Conservation (phyloP, 2,329 filamentous ascomycete species). For the Aspergillus sp. region DNA sequence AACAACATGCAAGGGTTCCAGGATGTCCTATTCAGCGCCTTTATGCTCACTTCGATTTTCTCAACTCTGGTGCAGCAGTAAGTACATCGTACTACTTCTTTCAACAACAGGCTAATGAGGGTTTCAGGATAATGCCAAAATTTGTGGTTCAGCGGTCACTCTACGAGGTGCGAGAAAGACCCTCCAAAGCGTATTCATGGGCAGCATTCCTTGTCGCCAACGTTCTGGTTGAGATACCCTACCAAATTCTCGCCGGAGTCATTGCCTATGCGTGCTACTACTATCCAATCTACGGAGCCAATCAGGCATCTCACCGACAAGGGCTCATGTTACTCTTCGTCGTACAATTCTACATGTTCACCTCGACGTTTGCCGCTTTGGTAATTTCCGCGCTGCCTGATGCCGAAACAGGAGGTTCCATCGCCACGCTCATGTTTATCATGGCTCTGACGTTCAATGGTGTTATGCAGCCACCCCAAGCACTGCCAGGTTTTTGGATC, state of each 20-base stretch:
- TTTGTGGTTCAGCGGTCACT: conserved; percentile 80
- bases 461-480: conserved; percentile 66
- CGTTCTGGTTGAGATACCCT: conserved; percentile 82
- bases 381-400: conserved; percentile 74
- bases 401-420: conserved; percentile 73
- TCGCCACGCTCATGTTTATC: conserved; percentile 74
- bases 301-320: conserved; percentile 67
- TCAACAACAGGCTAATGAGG: neutral
- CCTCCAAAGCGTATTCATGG: conserved; percentile 83
- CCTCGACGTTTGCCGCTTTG: conserved; percentile 77
- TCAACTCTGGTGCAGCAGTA: conserved; percentile 57
- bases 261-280: conserved; percentile 82
- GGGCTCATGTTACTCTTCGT: conserved; percentile 78
- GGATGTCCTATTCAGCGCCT: conserved; percentile 84
- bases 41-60: conserved; percentile 67
- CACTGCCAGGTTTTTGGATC: conserved; percentile 74
- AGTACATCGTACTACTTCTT: conserved; percentile 48
- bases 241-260: conserved; percentile 73
- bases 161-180: conserved; percentile 82
- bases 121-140: conserved; percentile 66
- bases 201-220: conserved; percentile 81
- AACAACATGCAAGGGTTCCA: conserved; percentile 76
- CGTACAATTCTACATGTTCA: conserved; percentile 74
- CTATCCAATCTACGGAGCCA: conserved; percentile 70
- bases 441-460: conserved; percentile 72